phyloP scores from a whole-genome alignment of 1,284 basidiomycete genomes.

The Leccinum olivaceoglutinosum region DNA sequence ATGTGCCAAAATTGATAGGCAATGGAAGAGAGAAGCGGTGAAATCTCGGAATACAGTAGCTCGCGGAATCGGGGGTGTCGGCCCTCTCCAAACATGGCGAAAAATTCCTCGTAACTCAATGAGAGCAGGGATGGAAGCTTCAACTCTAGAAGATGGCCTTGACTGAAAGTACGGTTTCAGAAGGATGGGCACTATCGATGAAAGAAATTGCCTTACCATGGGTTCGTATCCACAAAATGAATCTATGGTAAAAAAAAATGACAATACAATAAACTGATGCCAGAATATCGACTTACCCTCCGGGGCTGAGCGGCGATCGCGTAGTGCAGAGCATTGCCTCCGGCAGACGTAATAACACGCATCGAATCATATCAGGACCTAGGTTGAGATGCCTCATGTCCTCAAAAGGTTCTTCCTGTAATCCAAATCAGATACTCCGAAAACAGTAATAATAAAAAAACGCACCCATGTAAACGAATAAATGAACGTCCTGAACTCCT shows the following conservation, averaged over 20 bases:
- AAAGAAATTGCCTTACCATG: conserved; percentile 33
- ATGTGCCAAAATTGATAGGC: conserved; percentile 78
- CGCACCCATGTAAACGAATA: conserved; percentile 61
- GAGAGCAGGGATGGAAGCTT: conserved; percentile 69
- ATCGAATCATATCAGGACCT: conserved; percentile 57
- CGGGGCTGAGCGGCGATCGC: conserved; percentile 62
- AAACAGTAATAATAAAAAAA: background rate
- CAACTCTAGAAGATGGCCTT: conserved; percentile 77
- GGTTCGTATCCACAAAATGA: conserved; percentile 74
- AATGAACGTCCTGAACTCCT: conserved; percentile 74
- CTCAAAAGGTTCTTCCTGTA: conserved; percentile 69
- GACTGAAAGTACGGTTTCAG: conserved; percentile 33
- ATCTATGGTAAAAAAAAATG: conserved; percentile 36
- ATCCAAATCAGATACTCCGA: conserved; percentile 6
- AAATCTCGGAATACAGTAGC: conserved; percentile 62
- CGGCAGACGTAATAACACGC: conserved; percentile 75
- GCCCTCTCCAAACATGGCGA: conserved; percentile 70
- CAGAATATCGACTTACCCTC: conserved; percentile 29
- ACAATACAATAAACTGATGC: background rate
- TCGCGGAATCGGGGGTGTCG: conserved; percentile 56
- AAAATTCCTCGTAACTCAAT: conserved; percentile 67
- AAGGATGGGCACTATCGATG: background rate
- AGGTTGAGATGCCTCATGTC: conserved; percentile 70
- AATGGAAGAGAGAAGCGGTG: conserved; percentile 69
- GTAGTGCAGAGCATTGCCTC: conserved; percentile 82